Base-by-base conservation (phyloP, 2,329 filamentous ascomycete genomes). In the Bretziella fagacearum region DNA sequence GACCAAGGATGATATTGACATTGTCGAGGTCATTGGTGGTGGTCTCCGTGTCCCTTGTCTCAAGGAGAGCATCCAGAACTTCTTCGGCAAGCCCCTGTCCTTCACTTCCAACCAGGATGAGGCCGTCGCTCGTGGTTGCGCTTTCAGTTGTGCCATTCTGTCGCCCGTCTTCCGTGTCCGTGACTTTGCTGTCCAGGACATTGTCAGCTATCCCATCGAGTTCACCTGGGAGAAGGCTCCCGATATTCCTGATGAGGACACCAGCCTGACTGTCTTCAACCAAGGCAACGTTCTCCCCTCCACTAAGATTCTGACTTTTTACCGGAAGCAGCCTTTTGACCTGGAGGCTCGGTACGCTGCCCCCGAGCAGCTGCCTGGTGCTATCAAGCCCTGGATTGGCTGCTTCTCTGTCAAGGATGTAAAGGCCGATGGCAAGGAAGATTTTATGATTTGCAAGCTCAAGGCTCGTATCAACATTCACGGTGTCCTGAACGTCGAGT, bases 361-460 rank as follows among this genome's bases (percentile, higher is more conserved):
- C 59, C 83, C 87, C 17, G 85, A 93, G 39, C 65, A 73, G 47
- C 77, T 98, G 6, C 91, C 91, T 15, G 86, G 87, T 58, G 93
- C 89, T 72, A 72, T 81, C 52, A 84, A 85, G 62, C 84, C 91
- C 41, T 96, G 89, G 83, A 95, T 98, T 56, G 91, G 91, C 49
- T 80, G 85, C 54, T 98, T 98, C 70, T 94, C 87, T 35, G 86
- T 98, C 63, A 98, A 98, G 76, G 84, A 83, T 39, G 89, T 98
- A 60, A 87, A 95, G 74, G 81, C 85, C 33, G 85, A 93, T 60
- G 75, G 79, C 55, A 87, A 91, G 62, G 84, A 93, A 51, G 91
- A 96, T 62, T 98, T 96, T 65, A 96, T 98, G 89, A 93, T 96
- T 59, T 98, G 91, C 81, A 98, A 98, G 71, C 79, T 98, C 53